These are phyloP conservation scores for Suillus plorans DNA, from an alignment of 768 basidiomycete species.

Conservation along the genomic window DNA sequence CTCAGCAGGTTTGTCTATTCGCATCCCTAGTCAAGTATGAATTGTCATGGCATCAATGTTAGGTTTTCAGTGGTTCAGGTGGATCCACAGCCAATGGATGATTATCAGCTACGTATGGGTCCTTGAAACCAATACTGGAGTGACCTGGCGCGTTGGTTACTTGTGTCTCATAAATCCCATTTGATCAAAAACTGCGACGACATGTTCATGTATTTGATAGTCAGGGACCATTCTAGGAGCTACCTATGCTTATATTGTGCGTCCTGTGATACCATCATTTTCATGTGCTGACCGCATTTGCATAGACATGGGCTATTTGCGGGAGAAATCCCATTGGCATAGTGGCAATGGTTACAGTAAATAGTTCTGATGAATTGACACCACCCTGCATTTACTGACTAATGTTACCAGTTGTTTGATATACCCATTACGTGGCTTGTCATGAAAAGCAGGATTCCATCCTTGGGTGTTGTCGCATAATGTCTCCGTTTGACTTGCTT, in stretches of 20 bases:
- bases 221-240: slow-evolving; percentile 35
- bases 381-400: background rate
- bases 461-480: slow-evolving; percentile 45
- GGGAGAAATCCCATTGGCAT: slow-evolving; percentile 43
- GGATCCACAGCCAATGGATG: slow-evolving; percentile 48
- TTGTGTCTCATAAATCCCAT: slow-evolving; percentile 38
- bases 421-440: slow-evolving; percentile 47
- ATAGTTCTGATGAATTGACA: slow-evolving; percentile 3
- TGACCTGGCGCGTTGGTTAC: slow-evolving; percentile 48
- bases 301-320: slow-evolving; percentile 39
- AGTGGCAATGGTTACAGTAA: slow-evolving; percentile 39
- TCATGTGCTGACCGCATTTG: background rate
- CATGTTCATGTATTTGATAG: slow-evolving; percentile 13
- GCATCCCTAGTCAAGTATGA: background rate
- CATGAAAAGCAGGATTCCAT: slow-evolving; percentile 36
- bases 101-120: slow-evolving; percentile 51
- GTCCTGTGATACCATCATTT: slow-evolving; percentile 6
- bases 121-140: slow-evolving; percentile 51
- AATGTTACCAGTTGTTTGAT: slow-evolving; percentile 36
- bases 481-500: slow-evolving; percentile 9
- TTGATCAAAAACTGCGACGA: background rate
- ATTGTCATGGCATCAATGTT: background rate
- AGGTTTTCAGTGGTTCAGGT: slow-evolving; percentile 40
- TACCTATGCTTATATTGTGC: slow-evolving; percentile 33
- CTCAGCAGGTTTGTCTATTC: slow-evolving; percentile 29